Evolutionary conservation across 2,329 filamentous ascomycete genomes (phyloP), one percentile per base, ranked within the genome.

Genomic region (Xylariaceae sp.): DNA sequence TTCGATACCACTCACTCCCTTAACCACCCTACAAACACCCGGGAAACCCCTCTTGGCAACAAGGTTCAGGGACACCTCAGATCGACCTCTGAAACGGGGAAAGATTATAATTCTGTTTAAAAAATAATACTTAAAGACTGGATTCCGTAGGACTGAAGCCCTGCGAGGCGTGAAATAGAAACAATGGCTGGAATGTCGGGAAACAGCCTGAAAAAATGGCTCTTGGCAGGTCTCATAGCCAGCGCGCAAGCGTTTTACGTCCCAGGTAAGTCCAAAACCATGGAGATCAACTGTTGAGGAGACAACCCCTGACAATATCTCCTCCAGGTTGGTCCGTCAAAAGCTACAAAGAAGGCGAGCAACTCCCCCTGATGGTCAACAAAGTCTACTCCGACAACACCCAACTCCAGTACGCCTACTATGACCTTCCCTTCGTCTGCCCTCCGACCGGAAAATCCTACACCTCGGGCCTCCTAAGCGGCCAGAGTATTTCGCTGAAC

Each of bases 321-420:
- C 54, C 51, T 53, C 53, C 64, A 81, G 91, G 91, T 66, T 94
- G 89, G 81, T 95, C 91, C 4, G 86, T 92, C 70, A 88, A 87
- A 71, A 90, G 85, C 70, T 95, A 95, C 72, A 81, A 81, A 65
- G 84, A 92, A 64, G 83, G 85, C 72, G 88, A 95, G 67, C 79
- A 85, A 9, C 88, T 96, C 45, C 90, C 91, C 0, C 80, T 96
- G n/a, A 85, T 93, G 58, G 89, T 94, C 65, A 96, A 96, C 78
- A 96, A 96, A 74, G 87, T 92, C 68, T 95, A 92, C 74, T 95
- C 90, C 57, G 91, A 95, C 75, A 87, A 89, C 68, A 94, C 89
- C 6, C 88, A 94, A 72, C 78, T 96, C n/a, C 90, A 95, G 73
- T 95, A 92, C 82, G 90, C 90, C 66, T 96, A 93, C 77, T 89